Evolutionary conservation across 257 asterid species (phyloP).

Genomic region (Oldenlandia corymbosa): DNA sequence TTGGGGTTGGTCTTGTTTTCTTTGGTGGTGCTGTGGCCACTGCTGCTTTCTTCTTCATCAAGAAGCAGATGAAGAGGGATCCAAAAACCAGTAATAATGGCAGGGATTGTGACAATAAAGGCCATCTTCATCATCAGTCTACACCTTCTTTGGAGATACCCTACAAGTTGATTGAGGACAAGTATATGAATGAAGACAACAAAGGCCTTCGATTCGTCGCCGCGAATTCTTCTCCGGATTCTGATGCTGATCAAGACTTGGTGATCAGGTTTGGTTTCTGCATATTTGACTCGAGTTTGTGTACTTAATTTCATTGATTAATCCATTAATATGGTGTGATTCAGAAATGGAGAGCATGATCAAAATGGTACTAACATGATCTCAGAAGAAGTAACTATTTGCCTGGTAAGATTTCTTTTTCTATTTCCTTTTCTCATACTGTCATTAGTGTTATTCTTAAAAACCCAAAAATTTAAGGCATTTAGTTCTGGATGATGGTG

Average conservation of each 20-base stretch:
- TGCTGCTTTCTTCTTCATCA: constrained; percentile 37
- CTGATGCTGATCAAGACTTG: background rate
- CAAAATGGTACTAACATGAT: background rate
- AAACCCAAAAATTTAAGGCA: background rate
- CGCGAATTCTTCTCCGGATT: constrained; percentile 7
- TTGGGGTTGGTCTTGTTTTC: constrained; percentile 43
- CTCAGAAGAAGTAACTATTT: constrained; percentile 7
- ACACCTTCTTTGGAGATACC: constrained; percentile 1
- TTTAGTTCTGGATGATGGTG: background rate
- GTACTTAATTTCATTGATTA: no score
- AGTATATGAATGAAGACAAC: constrained; percentile 14
- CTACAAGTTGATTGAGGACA: constrained; percentile 13
- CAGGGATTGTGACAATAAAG: no score
- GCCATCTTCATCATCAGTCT: background rate
- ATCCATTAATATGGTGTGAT: background rate
- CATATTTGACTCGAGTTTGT: background rate
- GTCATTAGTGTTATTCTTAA: background rate
- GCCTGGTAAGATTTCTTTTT: constrained; percentile 24
- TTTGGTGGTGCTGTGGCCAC: constrained; percentile 65
- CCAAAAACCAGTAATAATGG: background rate
- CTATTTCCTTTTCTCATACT: background rate
- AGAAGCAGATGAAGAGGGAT: constrained; percentile 24
- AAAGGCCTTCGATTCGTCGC: constrained; percentile 12
- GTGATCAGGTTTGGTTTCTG: constrained; percentile 3
- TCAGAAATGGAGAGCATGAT: constrained; percentile 15